Conservation (phyloP, 129 eudicot species). For the Lonicera japonica region DNA sequence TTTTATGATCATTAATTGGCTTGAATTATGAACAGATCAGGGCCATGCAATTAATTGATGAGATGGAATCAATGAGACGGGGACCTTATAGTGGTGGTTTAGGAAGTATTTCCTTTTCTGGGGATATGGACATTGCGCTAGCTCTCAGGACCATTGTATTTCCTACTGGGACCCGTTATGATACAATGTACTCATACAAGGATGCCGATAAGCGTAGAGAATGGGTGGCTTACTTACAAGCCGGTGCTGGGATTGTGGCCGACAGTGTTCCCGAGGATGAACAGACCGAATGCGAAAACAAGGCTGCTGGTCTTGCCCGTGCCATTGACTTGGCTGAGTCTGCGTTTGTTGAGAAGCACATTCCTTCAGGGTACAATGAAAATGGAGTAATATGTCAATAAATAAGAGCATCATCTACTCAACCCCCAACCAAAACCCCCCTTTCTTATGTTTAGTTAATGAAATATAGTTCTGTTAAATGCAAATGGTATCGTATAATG, state of each 20-base stretch:
- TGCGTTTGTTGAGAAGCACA: conserved; percentile 30
- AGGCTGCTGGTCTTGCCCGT: conserved; percentile 77
- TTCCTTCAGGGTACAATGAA: neutral
- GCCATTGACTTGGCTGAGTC: conserved; percentile 91
- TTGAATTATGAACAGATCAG: conserved; percentile 37
- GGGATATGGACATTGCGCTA: conserved; percentile 80
- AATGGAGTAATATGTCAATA: neutral
- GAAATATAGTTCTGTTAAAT: no score
- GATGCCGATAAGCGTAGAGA: conserved; percentile 46
- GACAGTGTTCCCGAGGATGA: conserved; percentile 80
- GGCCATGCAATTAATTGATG: conserved; percentile 90
- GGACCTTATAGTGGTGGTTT: conserved; percentile 93
- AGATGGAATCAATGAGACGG: conserved; percentile 59
- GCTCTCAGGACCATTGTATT: conserved; percentile 72
- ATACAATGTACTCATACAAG: conserved; percentile 60
- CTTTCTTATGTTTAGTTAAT: no score
- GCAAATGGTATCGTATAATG: neutral
- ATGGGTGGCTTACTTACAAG: conserved; percentile 91
- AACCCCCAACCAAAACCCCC: neutral
- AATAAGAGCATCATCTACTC: neutral
- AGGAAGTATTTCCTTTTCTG: conserved; percentile 70
- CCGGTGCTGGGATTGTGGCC: conserved; percentile 97
- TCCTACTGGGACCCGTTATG: conserved; percentile 44
- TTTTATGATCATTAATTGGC: no score
- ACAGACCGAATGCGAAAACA: conserved; percentile 75